Evolutionary conservation across 1,139 yeast genomes (phyloP), one percentile per base, ranked within the genome.

Genomic region (Pichia sp.): DNA sequence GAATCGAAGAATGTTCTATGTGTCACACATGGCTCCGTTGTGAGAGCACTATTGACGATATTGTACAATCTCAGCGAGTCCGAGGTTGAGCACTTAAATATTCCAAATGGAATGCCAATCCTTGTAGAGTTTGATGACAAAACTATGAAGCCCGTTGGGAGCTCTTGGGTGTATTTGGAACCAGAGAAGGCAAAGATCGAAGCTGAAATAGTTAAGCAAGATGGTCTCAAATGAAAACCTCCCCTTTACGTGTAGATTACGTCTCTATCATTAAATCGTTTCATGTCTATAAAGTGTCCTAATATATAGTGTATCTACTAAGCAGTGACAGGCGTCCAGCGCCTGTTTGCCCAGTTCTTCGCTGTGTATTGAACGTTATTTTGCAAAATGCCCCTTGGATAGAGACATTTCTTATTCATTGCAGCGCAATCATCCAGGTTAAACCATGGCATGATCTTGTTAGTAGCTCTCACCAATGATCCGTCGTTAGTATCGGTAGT

Each of bases 31-130:
- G 94, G 94, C 3, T 74, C 84, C 33, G 72, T 83, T 5, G 84
- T 80, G 3, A 64, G 94, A 44, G 77, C 86, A 17, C 60, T 81
- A 25, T 64, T 80, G 38, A 81, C 80, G 50, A 62, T 75, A 35
- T 51, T 82, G 28, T 72, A 72, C 43, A 59, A 63, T 3, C 70
- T 81, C 4, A 65, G 72, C 30, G 84, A 79, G 49, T 67, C 67
- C n/a, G 78, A 73, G 38, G 81, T 82, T 34, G 71, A 77, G 40
- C 64, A 69, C 33, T 69, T 82, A 34, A 80, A 82, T 53, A 79
- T 81, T 10, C 91, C 94, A 3, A 82, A 84, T 31, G 91, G 87
- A 0, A 75, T 82, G 10, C 93, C 93, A 5, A 60, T 82, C 40
- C 73, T 77, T 52, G 46, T 56, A 24, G 42, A 48, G 9, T 34